Evolutionary conservation across 1,284 basidiomycete genomes (phyloP), one percentile per base, ranked within the genome.

Genomic region (Microstroma glucosiphilum): DNA sequence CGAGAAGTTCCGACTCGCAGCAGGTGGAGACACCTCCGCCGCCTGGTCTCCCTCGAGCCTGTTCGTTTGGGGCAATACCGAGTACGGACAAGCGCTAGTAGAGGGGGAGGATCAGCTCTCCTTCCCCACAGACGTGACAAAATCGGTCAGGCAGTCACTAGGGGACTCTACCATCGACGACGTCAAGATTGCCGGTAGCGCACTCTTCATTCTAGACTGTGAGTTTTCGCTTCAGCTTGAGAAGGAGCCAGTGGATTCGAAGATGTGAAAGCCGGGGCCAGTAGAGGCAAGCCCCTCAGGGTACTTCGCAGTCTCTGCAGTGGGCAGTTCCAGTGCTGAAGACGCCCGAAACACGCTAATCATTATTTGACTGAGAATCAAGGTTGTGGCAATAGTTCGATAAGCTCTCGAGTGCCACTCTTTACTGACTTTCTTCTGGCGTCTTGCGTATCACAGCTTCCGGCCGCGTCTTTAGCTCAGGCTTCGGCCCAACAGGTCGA

Each of bases 21-120:
- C 63, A n/a, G 61, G 63, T n/a, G 63, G 63, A 30, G 63, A 65
- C 56, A 59, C 60, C 6, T 59, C 37, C 13, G 21, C 46, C 26
- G 56, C 61, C 12, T 63, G 61, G 63, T 42, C 25, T n/a, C 19
- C 30, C 17, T 37, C 43, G 4, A 21, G 4, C 43, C n/a, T 65
- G 9, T 65, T 56, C 49, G 48, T 21, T 25, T 65, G 63, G 63
- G 63, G 63, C 21, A 65, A 65, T 30, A 57, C 37, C 13, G 63
- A 65, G 51, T 65, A 65, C 43, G 62, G 40, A 17, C 63, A 64
- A 37, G 25, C 30, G 9, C 40, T 62, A 19, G 49, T 63, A 13
- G 17, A 43, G 13, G 60, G 40, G 19, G 60, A 64, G 17, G 51
- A 54, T 25, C 51, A 54, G 15, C 13, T 54, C 21, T 15, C 51